These are phyloP conservation scores for Pulicaria dysenterica DNA, from an alignment of 129 eudicot genomes.

Conservation along the genomic window DNA sequence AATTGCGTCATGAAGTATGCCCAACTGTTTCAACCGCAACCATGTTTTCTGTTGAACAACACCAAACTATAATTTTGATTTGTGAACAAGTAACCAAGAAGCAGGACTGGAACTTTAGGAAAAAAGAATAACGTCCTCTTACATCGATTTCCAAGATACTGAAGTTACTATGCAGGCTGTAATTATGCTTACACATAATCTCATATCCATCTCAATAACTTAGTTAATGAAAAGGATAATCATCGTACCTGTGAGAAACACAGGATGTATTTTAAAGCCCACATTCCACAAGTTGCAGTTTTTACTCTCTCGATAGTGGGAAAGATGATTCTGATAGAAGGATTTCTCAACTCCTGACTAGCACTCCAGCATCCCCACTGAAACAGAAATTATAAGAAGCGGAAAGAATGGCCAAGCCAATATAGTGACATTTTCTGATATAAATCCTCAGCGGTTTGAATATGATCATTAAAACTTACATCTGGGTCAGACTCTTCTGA, in stretches of 20 bases:
- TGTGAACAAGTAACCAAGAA: slow-evolving; percentile 9
- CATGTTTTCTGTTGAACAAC: slow-evolving; percentile 72
- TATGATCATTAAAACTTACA: slow-evolving; percentile 47
- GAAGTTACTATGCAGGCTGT: too few species aligned
- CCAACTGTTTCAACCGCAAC: slow-evolving; percentile 64
- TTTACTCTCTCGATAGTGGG: slow-evolving; percentile 91
- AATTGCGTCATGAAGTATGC: slow-evolving; percentile 81
- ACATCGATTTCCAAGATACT: slow-evolving; percentile 12
- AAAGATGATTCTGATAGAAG: slow-evolving; percentile 70
- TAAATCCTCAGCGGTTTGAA: neutral
- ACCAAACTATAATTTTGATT: neutral
- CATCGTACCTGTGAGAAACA: slow-evolving; percentile 79
- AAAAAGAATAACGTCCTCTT: neutral
- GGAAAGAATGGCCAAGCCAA: slow-evolving; percentile 3
- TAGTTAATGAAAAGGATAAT: slow-evolving; percentile 9
- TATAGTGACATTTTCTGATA: slow-evolving; percentile 9
- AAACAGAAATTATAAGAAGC: slow-evolving; percentile 22
- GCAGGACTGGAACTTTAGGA: neutral
- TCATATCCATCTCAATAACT: slow-evolving; percentile 16
- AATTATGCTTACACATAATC: neutral
- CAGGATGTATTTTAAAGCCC: slow-evolving; percentile 68
- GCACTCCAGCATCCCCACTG: slow-evolving; percentile 99
- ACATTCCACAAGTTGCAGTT: slow-evolving; percentile 61
- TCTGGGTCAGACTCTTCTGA: slow-evolving; percentile 97
- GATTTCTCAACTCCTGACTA: slow-evolving; percentile 75